phyloP scores from a whole-genome alignment of 371 early-diverging fungal species.

The Syncephalastrum contaminatum region DNA sequence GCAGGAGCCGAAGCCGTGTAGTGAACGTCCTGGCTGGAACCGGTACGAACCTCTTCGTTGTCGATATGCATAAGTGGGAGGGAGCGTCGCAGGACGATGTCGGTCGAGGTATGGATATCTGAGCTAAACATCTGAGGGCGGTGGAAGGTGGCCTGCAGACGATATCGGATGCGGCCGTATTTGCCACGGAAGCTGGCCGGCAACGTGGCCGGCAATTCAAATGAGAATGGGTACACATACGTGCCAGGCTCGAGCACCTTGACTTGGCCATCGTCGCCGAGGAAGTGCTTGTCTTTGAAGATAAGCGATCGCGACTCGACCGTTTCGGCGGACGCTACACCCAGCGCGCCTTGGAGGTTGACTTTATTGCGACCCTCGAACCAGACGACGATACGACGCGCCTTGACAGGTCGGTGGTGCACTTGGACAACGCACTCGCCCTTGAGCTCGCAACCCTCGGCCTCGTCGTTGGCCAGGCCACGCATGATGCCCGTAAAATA shows the following conservation, averaged over 20 bases:
- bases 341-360: constrained; percentile 22
- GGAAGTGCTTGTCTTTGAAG: constrained; percentile 28
- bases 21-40: constrained; percentile 27
- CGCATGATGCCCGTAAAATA: constrained; percentile 45
- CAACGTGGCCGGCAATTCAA: constrained; percentile 41
- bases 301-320: constrained; percentile 35
- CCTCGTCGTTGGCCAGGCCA: constrained; percentile 45
- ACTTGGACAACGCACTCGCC: constrained; percentile 37
- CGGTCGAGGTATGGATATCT: constrained; percentile 32
- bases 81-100: constrained; percentile 38
- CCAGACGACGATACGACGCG: constrained; percentile 39
- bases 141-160: constrained; percentile 32
- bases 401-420: constrained; percentile 33
- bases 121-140: constrained; percentile 36
- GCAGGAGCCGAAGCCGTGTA: constrained; percentile 43
- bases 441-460: constrained; percentile 44
- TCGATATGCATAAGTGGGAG: constrained; percentile 20
- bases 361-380: constrained; percentile 49
- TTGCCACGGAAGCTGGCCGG: constrained; percentile 47
- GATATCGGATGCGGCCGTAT: constrained; percentile 42
- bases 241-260: constrained; percentile 33
- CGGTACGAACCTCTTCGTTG: constrained; percentile 27
- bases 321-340: constrained; percentile 30
- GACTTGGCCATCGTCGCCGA: constrained; percentile 35
- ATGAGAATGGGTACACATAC: constrained; percentile 35